Conservation (phyloP, 805 yeast genomes). For the Candida broadrunensis region DNA sequence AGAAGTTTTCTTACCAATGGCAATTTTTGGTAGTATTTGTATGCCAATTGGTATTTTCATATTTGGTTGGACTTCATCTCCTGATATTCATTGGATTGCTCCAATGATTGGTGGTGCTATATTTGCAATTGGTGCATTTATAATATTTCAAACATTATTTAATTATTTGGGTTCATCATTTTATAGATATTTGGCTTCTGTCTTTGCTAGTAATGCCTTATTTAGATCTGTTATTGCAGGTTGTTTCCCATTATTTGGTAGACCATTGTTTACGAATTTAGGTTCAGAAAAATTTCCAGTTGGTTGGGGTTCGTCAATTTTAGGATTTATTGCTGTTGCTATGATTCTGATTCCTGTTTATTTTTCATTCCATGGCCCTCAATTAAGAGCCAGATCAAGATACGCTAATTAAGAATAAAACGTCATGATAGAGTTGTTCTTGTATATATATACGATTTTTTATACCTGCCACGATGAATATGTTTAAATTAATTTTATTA, state of each 20-base stretch:
- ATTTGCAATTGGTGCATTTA: constrained; percentile 37
- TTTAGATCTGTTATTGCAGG: constrained; percentile 50
- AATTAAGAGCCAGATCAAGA: constrained; percentile 37
- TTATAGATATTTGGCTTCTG: constrained; percentile 50
- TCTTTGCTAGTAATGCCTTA: constrained; percentile 52
- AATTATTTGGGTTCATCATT: constrained; percentile 47
- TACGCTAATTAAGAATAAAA: constrained; percentile 21
- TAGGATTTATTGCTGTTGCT: constrained; percentile 43
- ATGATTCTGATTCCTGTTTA: constrained; percentile 47
- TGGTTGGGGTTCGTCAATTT: constrained; percentile 49
- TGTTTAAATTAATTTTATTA: no score
- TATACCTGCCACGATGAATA: no score
- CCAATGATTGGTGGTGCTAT: constrained; percentile 42
- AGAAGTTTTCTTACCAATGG: constrained; percentile 35
- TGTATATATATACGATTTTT: no score
- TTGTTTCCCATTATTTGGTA: constrained; percentile 60
- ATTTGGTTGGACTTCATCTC: constrained; percentile 46
- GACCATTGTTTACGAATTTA: constrained; percentile 51
- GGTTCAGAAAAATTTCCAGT: constrained; percentile 49
- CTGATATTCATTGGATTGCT: constrained; percentile 43
- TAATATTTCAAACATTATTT: constrained; percentile 47
- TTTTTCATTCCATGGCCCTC: constrained; percentile 39
- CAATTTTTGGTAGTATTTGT: constrained; percentile 35
- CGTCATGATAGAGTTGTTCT: no score
- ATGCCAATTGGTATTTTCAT: constrained; percentile 42